Evolutionary conservation across 1,284 basidiomycete species (phyloP), one percentile per base, ranked within the genome.

Genomic region (Leccinum holopus): DNA sequence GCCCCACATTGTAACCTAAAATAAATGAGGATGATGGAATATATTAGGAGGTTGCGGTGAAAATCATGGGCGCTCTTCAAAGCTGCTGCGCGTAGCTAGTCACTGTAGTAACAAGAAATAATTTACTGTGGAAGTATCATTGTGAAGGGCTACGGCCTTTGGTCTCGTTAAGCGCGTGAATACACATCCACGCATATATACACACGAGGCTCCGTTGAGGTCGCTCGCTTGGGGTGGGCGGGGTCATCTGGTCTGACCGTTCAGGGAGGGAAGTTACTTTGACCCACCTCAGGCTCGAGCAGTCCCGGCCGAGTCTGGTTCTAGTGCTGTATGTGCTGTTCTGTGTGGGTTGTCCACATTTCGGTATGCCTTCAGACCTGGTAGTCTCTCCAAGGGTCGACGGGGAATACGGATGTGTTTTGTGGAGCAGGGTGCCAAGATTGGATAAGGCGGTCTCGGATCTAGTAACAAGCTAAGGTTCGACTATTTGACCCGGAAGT

Each of bases 131-230:
- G 51, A 25, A 53, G 28, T 53, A 53, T 53, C 25, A 53, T 16
- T 53, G 51, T 18, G 53, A 54, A 54, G 55, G 25, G 37, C 25
- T 37, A 39, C 55, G 28, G 28, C 14, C 8, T 18, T 16, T n/a
- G 51, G 9, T 16, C 14, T 25, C 28, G 51, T 16, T n/a, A 53
- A 12, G 47, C 47, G 47, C 21, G 10, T 12, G 6, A 4, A 47
- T 12, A 11, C 11, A 5, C 14, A 47, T 4, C 10, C 44, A 11
- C 37, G 37, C 37, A 8, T 39, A 39, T 6, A n/a, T 35, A n/a
- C 25, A 56, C 63, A 63, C 53, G 63, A 66, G 59, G 64, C 52
- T 62, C 44, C 39, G 44, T 57, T 57, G 37, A 61, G 57, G 56
- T 67, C 12, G 33, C 59, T 61, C 55, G 65, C 63, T 47, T 65